A percentile compares a stretch with the other conserved stretches of the same genome.
These are phyloP conservation scores for Aspergillus pseudoglaucus DNA, from an alignment of 2,329 filamentous ascomycete species.

Conservation along the genomic window DNA sequence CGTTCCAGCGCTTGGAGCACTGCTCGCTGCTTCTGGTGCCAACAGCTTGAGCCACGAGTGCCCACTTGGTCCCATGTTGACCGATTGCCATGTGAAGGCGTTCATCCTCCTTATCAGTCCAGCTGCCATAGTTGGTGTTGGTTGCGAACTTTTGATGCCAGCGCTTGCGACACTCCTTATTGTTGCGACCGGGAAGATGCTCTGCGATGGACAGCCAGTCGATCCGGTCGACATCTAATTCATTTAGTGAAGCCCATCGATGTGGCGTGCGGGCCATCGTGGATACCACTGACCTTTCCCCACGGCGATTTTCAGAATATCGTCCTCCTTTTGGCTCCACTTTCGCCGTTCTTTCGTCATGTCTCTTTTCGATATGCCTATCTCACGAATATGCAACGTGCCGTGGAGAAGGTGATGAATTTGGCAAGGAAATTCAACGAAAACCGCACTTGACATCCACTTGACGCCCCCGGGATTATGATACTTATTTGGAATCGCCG, in stretches of 20 bases:
- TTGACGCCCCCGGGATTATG: not conserved
- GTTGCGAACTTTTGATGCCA: slow-evolving; percentile 5
- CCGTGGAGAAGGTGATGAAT: not conserved
- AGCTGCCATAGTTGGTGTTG: slow-evolving; percentile 4
- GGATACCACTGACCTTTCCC: not conserved
- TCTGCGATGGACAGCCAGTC: slow-evolving; percentile 7
- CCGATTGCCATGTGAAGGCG: slow-evolving; percentile 3
- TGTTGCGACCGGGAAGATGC: slow-evolving; percentile 4
- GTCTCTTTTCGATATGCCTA: not conserved
- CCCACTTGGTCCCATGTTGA: slow-evolving; percentile 7
- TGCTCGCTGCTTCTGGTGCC: slow-evolving; percentile 6
- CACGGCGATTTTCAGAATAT: not conserved
- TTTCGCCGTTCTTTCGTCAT: not conserved
- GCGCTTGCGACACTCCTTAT: slow-evolving; percentile 8
- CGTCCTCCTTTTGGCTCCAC: not conserved
- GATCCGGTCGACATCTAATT: not conserved
- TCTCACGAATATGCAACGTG: not conserved
- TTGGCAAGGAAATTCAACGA: not conserved
- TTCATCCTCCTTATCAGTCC: slow-evolving; percentile 8
- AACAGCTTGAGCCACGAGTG: slow-evolving; percentile 5
- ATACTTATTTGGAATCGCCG: not conserved
- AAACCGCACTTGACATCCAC: no score
- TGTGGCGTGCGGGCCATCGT: not conserved
- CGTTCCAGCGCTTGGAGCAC: slow-evolving; percentile 8
- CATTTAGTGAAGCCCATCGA: not conserved